Conservation (phyloP, 2,329 filamentous ascomycete species). For the Blastomyces silverae region DNA sequence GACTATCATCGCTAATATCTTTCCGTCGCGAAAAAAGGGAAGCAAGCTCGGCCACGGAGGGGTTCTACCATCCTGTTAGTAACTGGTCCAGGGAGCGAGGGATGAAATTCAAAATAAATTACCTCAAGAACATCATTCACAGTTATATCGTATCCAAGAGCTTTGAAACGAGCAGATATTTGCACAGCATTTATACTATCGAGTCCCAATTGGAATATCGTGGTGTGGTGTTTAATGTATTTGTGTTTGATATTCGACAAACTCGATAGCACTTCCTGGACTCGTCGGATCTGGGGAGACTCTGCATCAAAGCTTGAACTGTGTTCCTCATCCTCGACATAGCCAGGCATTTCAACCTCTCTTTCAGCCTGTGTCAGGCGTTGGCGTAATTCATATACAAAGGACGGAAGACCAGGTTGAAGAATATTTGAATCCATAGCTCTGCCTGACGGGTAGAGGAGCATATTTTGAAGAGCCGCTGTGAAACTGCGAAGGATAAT, state of each 20-base stretch:
- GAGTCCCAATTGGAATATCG: slow-evolving; percentile 80
- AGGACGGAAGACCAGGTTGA: slow-evolving; percentile 24
- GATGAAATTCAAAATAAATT: slow-evolving; percentile 12
- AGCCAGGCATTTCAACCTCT: background rate
- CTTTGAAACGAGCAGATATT: slow-evolving; percentile 61
- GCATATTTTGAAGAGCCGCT: slow-evolving; percentile 31
- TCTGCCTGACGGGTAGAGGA: slow-evolving; percentile 30
- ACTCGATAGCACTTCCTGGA: slow-evolving; percentile 53
- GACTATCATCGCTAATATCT: slow-evolving; percentile 36
- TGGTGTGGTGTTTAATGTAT: slow-evolving; percentile 55
- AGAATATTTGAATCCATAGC: slow-evolving; percentile 27
- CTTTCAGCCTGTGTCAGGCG: background rate
- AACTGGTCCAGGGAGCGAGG: background rate
- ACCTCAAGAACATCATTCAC: slow-evolving; percentile 68
- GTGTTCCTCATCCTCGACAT: background rate
- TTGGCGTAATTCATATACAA: slow-evolving; percentile 19
- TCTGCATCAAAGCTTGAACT: slow-evolving; percentile 33
- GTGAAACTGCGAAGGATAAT: slow-evolving; percentile 30
- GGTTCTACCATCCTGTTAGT: slow-evolving; percentile 27
- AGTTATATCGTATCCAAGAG: slow-evolving; percentile 51
- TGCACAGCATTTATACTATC: slow-evolving; percentile 86
- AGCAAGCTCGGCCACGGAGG: slow-evolving; percentile 34
- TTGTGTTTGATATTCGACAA: slow-evolving; percentile 50
- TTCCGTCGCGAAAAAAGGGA: slow-evolving; percentile 26
- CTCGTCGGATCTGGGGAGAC: slow-evolving; percentile 46